These are phyloP conservation scores for Starmerella sirachaensis DNA, from an alignment of 805 yeast genomes.

Conservation along the genomic window DNA sequence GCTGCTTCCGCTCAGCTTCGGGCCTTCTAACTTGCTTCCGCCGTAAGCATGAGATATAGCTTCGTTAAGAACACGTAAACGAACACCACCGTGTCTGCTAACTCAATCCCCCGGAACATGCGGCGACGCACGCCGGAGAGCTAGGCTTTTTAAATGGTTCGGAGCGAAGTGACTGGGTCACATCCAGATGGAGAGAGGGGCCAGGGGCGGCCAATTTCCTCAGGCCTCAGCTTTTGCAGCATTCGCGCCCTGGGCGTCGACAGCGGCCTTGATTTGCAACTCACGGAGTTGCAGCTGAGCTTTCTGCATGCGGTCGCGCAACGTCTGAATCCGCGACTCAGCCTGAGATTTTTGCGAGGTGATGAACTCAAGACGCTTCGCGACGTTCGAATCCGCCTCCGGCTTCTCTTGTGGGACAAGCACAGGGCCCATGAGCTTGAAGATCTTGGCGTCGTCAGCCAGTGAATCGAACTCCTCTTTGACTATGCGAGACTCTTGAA, in stretches of 20 bases:
- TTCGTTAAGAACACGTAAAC: neutral
- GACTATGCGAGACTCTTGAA: conserved; percentile 86
- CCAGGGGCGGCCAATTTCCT: neutral
- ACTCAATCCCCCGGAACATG: too few species aligned
- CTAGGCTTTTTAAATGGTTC: too few species aligned
- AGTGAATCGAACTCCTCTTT: conserved; percentile 60
- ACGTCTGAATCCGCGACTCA: conserved; percentile 52
- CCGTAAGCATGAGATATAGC: neutral
- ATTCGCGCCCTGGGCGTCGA: conserved; percentile 7
- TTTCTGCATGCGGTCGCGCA: conserved; percentile 45
- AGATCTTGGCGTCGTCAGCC: conserved; percentile 62
- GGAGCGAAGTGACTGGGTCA: too few species aligned
- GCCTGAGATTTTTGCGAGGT: conserved; percentile 64
- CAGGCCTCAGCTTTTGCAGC: neutral
- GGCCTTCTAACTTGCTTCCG: conserved; percentile 51
- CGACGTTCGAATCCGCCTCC: conserved; percentile 77
- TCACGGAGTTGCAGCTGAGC: conserved; percentile 20
- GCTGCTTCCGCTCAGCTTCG: conserved; percentile 73
- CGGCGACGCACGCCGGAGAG: too few species aligned
- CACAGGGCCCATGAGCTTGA: conserved; percentile 85
- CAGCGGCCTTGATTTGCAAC: conserved; percentile 17
- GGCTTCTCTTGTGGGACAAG: conserved; percentile 73
- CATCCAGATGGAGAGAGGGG: too few species aligned
- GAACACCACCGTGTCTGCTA: neutral
- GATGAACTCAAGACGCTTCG: conserved; percentile 82